These are phyloP conservation scores for Kregervanrija fluxuum DNA, from an alignment of 805 yeast species.

Conservation along the genomic window DNA sequence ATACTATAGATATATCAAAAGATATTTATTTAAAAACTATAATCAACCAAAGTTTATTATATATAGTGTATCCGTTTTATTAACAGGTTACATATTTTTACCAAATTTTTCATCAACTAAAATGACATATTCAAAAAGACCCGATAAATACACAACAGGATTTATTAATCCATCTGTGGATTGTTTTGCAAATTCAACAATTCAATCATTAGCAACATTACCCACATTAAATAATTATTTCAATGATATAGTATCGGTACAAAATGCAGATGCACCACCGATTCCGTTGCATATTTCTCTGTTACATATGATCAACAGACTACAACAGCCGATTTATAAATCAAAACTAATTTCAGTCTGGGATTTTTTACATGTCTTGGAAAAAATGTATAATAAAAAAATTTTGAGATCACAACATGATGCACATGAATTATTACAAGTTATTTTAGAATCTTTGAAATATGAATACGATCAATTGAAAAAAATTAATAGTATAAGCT, in stretches of 20 bases:
- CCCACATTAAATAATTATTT: slow-evolving; percentile 55
- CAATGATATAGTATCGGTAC: slow-evolving; percentile 22
- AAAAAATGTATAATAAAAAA: slow-evolving; percentile 60
- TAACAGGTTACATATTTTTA: background rate
- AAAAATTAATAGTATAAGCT: slow-evolving; percentile 8
- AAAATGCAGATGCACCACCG: slow-evolving; percentile 11
- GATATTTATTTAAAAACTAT: background rate
- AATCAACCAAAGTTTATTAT: slow-evolving; percentile 1
- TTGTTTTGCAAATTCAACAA: slow-evolving; percentile 85
- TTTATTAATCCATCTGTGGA: slow-evolving; percentile 76
- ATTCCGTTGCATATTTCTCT: slow-evolving; percentile 53
- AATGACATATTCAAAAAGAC: slow-evolving; percentile 34
- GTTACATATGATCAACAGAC: slow-evolving; percentile 41
- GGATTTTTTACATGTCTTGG: slow-evolving; percentile 71
- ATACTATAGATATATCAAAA: no score
- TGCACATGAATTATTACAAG: slow-evolving; percentile 86
- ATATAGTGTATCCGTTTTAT: background rate
- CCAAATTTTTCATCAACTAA: background rate
- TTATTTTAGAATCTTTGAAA: slow-evolving; percentile 70
- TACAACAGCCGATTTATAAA: slow-evolving; percentile 55
- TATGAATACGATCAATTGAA: slow-evolving; percentile 47
- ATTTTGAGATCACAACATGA: slow-evolving; percentile 85
- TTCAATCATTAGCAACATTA: slow-evolving; percentile 69
- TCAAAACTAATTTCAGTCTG: slow-evolving; percentile 62
- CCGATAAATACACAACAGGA: slow-evolving; percentile 76